phyloP scores from a whole-genome alignment of 768 basidiomycete genomes.

The Pholiota conissans region DNA sequence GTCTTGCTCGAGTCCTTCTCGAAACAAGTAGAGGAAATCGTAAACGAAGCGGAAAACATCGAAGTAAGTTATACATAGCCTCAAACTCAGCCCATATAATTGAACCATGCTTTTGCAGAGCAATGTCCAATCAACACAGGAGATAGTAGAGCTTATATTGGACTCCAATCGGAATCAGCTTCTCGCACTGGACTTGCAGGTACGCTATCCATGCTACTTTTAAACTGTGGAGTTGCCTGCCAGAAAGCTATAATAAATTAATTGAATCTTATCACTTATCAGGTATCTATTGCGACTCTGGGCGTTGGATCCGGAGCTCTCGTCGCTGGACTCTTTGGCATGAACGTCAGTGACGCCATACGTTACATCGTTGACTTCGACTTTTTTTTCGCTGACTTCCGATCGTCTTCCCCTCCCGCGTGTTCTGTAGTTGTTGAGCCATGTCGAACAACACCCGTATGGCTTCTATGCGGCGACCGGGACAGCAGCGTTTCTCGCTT shows the following conservation, averaged over 20 bases:
- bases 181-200: constrained; percentile 89
- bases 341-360: constrained; percentile 71
- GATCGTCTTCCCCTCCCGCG: no score
- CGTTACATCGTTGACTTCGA: constrained; percentile 1
- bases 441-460: constrained; percentile 69
- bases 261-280: constrained; percentile 30
- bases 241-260: no score
- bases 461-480: constrained; percentile 73
- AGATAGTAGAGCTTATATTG: constrained; percentile 94
- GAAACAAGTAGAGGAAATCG: constrained; percentile 96
- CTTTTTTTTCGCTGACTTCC: constrained; percentile 9
- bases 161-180: constrained; percentile 95
- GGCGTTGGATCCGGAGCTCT: constrained; percentile 90
- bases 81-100: constrained; percentile 1
- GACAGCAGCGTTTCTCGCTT: constrained; percentile 55
- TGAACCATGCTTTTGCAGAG: constrained; percentile 41
- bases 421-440: constrained; percentile 64
- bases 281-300: constrained; percentile 94
- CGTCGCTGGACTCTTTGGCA: constrained; percentile 90
- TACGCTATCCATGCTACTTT: constrained; percentile 24
- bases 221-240: no score
- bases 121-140: constrained; percentile 96
- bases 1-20: constrained; percentile 91
- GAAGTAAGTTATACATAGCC: constrained; percentile 48
- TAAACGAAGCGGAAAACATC: constrained; percentile 87